These are phyloP conservation scores for Colletotrichum chrysophilum DNA, from an alignment of 2,329 filamentous ascomycete species.

Conservation along the genomic window DNA sequence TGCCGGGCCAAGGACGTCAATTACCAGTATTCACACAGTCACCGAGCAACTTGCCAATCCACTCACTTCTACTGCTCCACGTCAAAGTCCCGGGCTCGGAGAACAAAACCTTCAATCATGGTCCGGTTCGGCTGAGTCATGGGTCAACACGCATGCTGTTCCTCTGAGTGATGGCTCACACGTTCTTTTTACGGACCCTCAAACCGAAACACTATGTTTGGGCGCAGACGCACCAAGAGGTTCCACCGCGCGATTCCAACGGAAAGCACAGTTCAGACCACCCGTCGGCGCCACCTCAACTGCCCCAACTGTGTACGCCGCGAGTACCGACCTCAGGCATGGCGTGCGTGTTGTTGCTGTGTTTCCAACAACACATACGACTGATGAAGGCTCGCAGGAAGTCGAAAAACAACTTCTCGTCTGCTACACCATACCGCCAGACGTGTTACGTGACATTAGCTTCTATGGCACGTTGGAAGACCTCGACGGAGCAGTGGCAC, in stretches of 20 bases:
- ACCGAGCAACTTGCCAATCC: background rate
- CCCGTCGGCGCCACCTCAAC: conserved; percentile 31
- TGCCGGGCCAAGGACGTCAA: background rate
- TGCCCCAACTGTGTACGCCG: conserved; percentile 57
- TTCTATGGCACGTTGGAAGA: background rate
- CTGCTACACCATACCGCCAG: conserved; percentile 65
- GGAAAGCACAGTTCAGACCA: conserved; percentile 61
- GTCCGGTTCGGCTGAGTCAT: background rate
- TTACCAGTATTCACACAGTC: conserved; percentile 3
- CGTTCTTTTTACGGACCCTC: conserved; percentile 68
- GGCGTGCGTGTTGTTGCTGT: conserved; percentile 64
- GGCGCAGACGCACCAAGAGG: conserved; percentile 66
- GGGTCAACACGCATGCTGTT: conserved; percentile 42
- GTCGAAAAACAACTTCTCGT: conserved; percentile 48
- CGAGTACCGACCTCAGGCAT: conserved; percentile 59
- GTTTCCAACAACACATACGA: conserved; percentile 45
- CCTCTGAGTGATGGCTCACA: conserved; percentile 71
- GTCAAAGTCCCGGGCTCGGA: background rate
- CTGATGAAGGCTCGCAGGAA: background rate
- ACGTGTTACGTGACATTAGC: conserved; percentile 50
- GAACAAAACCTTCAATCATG: background rate
- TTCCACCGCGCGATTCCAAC: conserved; percentile 52
- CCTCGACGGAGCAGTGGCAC: conserved; percentile 9
- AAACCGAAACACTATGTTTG: conserved; percentile 59
- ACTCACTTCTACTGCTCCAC: background rate